Conservation (phyloP, 78 protist genomes). For the Pelomyxa schiedti region DNA sequence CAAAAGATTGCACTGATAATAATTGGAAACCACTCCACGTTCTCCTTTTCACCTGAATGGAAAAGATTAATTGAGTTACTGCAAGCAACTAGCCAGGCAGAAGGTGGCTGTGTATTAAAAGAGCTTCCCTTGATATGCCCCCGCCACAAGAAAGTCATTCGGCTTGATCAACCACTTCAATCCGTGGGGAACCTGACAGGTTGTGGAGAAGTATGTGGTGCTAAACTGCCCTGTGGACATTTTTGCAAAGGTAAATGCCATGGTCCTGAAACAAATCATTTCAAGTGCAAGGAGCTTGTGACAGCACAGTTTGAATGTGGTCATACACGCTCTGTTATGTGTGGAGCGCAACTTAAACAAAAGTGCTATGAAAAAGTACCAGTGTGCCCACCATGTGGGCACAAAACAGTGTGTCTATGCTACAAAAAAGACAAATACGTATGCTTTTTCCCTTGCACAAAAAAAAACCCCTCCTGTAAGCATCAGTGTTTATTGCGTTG, state of each 20-base stretch:
- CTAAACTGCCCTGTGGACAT: not conserved
- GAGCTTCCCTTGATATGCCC: not conserved
- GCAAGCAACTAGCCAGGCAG: no score
- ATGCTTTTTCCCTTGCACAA: no score
- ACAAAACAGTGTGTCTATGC: no score
- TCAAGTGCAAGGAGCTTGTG: not conserved
- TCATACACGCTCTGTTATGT: not conserved
- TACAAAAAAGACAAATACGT: no score
- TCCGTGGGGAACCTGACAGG: not conserved
- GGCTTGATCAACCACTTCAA: not conserved
- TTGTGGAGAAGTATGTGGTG: not conserved
- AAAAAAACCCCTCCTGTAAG: not conserved
- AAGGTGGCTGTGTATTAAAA: not conserved
- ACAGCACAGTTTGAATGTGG: not conserved
- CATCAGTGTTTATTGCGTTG: not conserved
- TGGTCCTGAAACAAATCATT: not conserved
- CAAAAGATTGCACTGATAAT: conserved; percentile 23
- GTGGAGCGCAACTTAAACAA: not conserved
- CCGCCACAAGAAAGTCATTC: not conserved
- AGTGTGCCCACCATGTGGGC: no score
- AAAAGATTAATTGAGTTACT: not conserved
- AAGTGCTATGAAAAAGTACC: no score
- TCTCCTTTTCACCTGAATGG: not conserved
- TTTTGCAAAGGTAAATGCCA: not conserved
- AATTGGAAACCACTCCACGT: conserved; percentile 6